Base-by-base conservation (phyloP, 148 eudicot genomes). In the Simmondsia chinensis region DNA sequence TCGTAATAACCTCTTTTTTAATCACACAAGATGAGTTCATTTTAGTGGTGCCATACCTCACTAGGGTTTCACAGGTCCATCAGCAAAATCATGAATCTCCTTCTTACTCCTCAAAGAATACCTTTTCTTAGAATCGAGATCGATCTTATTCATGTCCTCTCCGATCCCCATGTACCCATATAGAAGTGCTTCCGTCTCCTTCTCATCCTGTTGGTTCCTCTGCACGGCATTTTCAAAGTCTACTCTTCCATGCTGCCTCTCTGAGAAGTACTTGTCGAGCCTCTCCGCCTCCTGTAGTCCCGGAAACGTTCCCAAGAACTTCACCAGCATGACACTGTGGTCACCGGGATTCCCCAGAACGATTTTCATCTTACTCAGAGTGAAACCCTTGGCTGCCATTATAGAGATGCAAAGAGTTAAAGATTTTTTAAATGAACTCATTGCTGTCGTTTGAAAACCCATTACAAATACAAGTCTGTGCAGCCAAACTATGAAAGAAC, bases 121-220 rank as follows among this genome's bases (percentile, higher is more conserved):
- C 71, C 66, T 75, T 33, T 53, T 66, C 59, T 59, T 70, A 4
- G 73, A 61, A 39, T 66, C 70, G 6, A 37, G 28, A 51, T 75
- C 73, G 11, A 75, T 53, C 22, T 56, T 59, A 42, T 66, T 73
- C 70, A 75, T 46, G 33, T 75, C 80, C 21, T 75, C 80, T 2
- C 76, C 52, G 35, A 75, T 70, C 35, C 80, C 80, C 60, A 70
- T 66, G 66, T 70, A 75, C 2, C 73, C 80, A 24, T 40, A 70
- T 8, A 75, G 63, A 54, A 59, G 49, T 23, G 26, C 36, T 34
- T 70, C 80, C 33, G 41, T 59, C 35, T 33, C 22, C 19, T 40
- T 31, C 7, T 9, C 55, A 28, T 3, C 53, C 18, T 39, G 19
- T 7, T n/a, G 29, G 17, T 16, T 46, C 33, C 46, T 58, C 52